Evolutionary conservation across 441 rosid genomes (phyloP).

Genomic region (Erysimum cheiri): DNA sequence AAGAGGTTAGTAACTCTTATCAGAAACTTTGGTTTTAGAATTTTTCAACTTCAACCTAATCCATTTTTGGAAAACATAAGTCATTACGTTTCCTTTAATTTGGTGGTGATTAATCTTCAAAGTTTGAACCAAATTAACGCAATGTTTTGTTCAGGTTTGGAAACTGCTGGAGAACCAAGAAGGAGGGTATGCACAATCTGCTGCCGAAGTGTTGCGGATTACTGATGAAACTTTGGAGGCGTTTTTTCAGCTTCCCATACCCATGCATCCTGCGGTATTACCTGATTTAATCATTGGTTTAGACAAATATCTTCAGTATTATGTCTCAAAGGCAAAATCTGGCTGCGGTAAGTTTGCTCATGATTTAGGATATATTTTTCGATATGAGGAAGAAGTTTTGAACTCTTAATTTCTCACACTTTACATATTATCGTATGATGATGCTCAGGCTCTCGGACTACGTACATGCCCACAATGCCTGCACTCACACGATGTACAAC

Average conservation of each 20-base stretch:
- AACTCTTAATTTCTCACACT: slow-evolving; percentile 7
- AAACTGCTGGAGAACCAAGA: slow-evolving; percentile 67
- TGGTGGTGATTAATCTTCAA: slow-evolving; percentile 16
- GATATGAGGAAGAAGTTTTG: background rate
- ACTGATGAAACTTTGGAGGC: slow-evolving; percentile 89
- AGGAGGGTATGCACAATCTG: slow-evolving; percentile 83
- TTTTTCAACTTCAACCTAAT: background rate
- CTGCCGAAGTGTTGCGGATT: slow-evolving; percentile 76
- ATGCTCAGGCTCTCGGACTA: slow-evolving; percentile 67
- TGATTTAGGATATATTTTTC: slow-evolving; percentile 6
- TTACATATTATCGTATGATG: slow-evolving; percentile 33
- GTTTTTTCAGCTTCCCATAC: slow-evolving; percentile 96
- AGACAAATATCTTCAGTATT: slow-evolving; percentile 89
- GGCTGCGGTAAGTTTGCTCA: slow-evolving; percentile 77
- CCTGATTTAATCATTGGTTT: slow-evolving; percentile 89
- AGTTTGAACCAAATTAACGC: slow-evolving; percentile 34
- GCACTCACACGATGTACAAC: slow-evolving; percentile 84
- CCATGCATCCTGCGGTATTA: slow-evolving; percentile 87
- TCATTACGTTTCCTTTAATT: background rate
- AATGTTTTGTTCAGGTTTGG: slow-evolving; percentile 62
- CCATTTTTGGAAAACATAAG: background rate
- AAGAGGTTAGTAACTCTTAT: slow-evolving; percentile 64
- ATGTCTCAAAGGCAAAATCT: slow-evolving; percentile 81
- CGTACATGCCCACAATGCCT: slow-evolving; percentile 89
- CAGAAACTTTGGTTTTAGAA: background rate